A percentile compares a stretch with the other conserved stretches of the same genome.
Conservation (phyloP, 192 early-diverging fungal species). For the Coemansia sp. region DNA sequence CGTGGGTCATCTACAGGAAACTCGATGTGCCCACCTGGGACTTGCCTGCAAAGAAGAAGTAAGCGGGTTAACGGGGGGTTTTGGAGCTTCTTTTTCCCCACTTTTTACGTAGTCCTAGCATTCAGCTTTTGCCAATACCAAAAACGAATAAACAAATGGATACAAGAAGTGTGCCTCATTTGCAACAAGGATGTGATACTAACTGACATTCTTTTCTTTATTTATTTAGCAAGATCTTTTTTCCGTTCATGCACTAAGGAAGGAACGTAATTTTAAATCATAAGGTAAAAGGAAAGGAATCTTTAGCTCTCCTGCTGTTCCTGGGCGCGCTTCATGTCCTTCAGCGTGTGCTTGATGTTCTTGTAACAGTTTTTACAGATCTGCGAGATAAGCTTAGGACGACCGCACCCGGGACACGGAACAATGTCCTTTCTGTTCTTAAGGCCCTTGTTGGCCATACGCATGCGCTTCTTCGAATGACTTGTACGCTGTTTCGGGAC, state of each 20-base stretch:
- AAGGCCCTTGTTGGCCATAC: conserved; percentile 74
- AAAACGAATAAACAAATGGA: conserved; percentile 1
- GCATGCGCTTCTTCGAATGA: conserved; percentile 87
- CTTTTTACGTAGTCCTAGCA: too few species aligned
- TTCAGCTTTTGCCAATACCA: neutral
- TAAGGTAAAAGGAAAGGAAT: neutral
- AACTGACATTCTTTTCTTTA: too few species aligned
- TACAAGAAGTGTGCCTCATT: neutral
- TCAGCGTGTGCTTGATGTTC: conserved; percentile 60
- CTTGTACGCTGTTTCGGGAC: conserved; percentile 94
- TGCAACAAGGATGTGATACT: too few species aligned
- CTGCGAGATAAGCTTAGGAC: conserved; percentile 71
- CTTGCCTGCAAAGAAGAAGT: conserved; percentile 6
- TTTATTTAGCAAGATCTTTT: too few species aligned
- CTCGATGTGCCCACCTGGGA: conserved; percentile 50
- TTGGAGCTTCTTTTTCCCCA: too few species aligned
- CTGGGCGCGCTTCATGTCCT: conserved; percentile 15
- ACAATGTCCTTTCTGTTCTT: conserved; percentile 69
- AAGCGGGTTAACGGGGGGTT: neutral
- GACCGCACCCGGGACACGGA: conserved; percentile 77
- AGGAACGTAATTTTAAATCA: too few species aligned
- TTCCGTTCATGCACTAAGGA: too few species aligned
- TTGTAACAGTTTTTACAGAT: conserved; percentile 75
- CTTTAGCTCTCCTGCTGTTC: neutral
- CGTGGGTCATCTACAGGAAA: conserved; percentile 70